Percentiles rank a stretch among this genome's conserved stretches.
phyloP scores from a whole-genome alignment of 176 grass and related monocot genomes.

The Eremochloa ophiuroides region DNA sequence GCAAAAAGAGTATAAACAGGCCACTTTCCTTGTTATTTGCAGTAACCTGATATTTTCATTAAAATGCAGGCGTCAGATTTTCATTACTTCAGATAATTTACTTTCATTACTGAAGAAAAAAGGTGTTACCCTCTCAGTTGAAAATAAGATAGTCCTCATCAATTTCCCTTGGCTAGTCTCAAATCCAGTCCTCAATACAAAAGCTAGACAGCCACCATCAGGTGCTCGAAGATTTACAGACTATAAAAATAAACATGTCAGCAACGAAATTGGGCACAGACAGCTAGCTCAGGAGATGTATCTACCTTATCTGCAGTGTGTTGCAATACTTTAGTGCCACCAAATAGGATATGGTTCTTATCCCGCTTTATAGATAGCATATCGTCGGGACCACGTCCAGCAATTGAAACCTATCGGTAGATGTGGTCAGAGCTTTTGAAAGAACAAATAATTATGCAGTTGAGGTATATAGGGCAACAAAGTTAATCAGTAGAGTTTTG shows the following conservation, averaged over 20 bases:
- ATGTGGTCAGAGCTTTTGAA: conserved; percentile 23
- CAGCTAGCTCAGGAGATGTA: background rate
- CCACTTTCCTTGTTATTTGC: conserved; percentile 98
- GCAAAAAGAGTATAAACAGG: conserved; percentile 93
- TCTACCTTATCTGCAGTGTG: conserved; percentile 97
- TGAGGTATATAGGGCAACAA: background rate
- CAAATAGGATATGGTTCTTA: conserved; percentile 97
- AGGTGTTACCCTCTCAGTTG: conserved; percentile 89
- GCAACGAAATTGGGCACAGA: background rate
- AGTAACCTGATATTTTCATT: conserved; percentile 64
- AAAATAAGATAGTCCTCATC: conserved; percentile 99
- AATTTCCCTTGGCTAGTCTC: conserved; percentile 99
- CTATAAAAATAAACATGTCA: conserved; percentile 62
- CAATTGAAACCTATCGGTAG: conserved; percentile 68
- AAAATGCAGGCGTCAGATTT: conserved; percentile 10
- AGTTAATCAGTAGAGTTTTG: background rate
- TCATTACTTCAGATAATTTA: conserved; percentile 1
- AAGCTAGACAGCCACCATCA: conserved; percentile 93
- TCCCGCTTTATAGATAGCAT: conserved; percentile 91
- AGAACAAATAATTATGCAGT: background rate
- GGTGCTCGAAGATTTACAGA: conserved; percentile 75
- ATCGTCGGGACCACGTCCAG: conserved; percentile 60
- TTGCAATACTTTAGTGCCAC: conserved; percentile 98
- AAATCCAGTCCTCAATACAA: conserved; percentile 97
- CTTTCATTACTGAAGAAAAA: conserved; percentile 24